Evolutionary conservation across 257 asterid genomes (phyloP).

Genomic region (Sherardia arvensis): DNA sequence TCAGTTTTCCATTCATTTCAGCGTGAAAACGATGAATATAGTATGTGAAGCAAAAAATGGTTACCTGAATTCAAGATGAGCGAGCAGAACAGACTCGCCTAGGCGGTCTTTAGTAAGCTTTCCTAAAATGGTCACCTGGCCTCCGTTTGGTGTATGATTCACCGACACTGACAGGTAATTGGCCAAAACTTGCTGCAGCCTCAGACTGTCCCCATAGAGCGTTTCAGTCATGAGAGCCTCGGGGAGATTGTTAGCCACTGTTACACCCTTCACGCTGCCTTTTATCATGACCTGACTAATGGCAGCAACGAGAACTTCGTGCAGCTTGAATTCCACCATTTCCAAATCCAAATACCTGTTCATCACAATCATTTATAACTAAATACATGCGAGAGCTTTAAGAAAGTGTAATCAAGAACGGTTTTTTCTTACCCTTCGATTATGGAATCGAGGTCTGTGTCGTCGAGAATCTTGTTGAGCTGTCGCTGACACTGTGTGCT

Average conservation of each 20-base stretch:
- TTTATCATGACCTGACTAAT: conserved; percentile 81
- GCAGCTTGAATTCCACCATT: conserved; percentile 80
- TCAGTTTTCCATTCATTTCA: background rate
- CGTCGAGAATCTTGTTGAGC: conserved; percentile 79
- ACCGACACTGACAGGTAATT: conserved; percentile 55
- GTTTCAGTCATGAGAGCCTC: conserved; percentile 46
- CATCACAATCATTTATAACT: background rate
- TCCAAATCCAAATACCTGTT: conserved; percentile 82
- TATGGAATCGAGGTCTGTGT: conserved; percentile 86
- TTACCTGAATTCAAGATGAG: conserved; percentile 69
- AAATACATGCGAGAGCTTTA: background rate
- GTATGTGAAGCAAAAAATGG: background rate
- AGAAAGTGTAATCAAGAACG: background rate
- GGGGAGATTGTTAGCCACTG: conserved; percentile 44
- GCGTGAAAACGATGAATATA: background rate
- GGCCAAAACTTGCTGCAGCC: conserved; percentile 89
- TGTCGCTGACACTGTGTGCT: conserved; percentile 76
- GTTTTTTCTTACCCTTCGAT: conserved; percentile 57
- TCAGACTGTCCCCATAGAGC: conserved; percentile 65
- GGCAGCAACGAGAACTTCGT: conserved; percentile 69
- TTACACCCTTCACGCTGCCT: conserved; percentile 68
- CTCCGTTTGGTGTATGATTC: conserved; percentile 56
- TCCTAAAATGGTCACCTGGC: conserved; percentile 59
- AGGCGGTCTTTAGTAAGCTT: conserved; percentile 46
- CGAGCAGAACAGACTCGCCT: conserved; percentile 79